Conservation (phyloP, 129 eudicot species). For the Tagetes erecta region DNA sequence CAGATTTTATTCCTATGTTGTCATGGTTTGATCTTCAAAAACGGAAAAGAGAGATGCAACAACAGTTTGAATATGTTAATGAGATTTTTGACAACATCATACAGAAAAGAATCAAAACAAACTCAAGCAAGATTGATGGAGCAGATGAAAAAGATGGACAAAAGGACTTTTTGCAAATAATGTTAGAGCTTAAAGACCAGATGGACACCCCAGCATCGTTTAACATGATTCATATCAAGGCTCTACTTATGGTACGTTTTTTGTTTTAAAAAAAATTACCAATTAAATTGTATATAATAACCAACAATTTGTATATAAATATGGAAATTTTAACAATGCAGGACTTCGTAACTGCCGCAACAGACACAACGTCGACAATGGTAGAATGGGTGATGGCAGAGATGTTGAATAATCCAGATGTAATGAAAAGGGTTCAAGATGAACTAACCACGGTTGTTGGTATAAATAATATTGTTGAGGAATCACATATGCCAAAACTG, state of each 20-base stretch:
- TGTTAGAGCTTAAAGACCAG: slow-evolving; percentile 4
- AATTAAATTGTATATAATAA: too few relatives aligned
- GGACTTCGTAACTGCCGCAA: too few relatives aligned
- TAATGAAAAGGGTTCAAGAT: too few relatives aligned
- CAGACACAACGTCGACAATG: too few relatives aligned
- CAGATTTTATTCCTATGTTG: background rate
- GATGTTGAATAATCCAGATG: too few relatives aligned
- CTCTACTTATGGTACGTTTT: background rate
- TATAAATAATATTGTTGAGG: too few relatives aligned
- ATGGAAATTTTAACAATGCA: too few relatives aligned
- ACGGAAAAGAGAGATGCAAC: background rate
- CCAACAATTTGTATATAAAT: too few relatives aligned
- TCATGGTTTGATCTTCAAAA: slow-evolving; percentile 7
- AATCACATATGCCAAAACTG: too few relatives aligned
- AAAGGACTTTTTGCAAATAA: background rate
- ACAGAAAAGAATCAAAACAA: background rate
- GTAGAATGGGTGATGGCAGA: too few relatives aligned
- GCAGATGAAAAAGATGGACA: background rate
- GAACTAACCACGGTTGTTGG: too few relatives aligned
- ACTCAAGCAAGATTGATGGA: background rate
- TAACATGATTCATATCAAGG: background rate
- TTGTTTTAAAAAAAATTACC: too few relatives aligned
- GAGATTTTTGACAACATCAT: background rate
- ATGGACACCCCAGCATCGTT: background rate
- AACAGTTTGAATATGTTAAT: background rate